Evolutionary conservation across 176 grass and related monocot species (phyloP).

Genomic region (Zoysia japonica): DNA sequence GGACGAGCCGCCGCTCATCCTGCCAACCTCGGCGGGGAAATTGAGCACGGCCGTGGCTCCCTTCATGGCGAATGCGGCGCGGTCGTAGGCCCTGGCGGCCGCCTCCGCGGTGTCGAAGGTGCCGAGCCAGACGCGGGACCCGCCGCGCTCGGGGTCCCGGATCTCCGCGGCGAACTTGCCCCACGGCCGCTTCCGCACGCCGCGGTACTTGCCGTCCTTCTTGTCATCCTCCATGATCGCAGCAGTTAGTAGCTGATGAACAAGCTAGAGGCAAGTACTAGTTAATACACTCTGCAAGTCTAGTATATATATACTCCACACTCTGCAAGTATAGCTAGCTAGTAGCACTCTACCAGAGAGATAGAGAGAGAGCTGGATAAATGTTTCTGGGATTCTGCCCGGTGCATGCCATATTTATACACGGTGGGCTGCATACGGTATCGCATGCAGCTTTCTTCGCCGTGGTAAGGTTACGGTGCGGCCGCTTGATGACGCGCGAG

Average conservation of each 20-base stretch:
- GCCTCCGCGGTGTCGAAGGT: conserved; percentile 83
- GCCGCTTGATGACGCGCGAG: no score
- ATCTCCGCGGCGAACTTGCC: conserved; percentile 86
- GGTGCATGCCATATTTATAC: conserved; percentile 32
- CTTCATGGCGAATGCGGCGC: conserved; percentile 63
- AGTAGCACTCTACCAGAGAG: neutral
- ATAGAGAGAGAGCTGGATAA: neutral
- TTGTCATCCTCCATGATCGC: conserved; percentile 45
- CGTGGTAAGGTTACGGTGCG: no score
- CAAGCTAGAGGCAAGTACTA: neutral
- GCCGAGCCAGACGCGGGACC: conserved; percentile 72
- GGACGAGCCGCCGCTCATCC: conserved; percentile 12
- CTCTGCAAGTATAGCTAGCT: neutral
- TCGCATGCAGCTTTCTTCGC: neutral
- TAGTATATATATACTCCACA: neutral
- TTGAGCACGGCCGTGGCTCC: conserved; percentile 75
- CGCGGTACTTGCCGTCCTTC: conserved; percentile 67
- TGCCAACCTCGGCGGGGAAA: conserved; percentile 50
- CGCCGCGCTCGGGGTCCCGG: conserved; percentile 64
- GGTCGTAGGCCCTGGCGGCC: conserved; percentile 79
- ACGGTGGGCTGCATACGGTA: conserved; percentile 1
- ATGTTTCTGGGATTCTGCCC: neutral
- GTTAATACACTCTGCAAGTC: neutral
- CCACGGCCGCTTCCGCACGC: conserved; percentile 76
- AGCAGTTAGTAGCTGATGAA: neutral